Evolutionary conservation across 1,284 basidiomycete genomes (phyloP).

Genomic region (Blastosporella zonata): DNA sequence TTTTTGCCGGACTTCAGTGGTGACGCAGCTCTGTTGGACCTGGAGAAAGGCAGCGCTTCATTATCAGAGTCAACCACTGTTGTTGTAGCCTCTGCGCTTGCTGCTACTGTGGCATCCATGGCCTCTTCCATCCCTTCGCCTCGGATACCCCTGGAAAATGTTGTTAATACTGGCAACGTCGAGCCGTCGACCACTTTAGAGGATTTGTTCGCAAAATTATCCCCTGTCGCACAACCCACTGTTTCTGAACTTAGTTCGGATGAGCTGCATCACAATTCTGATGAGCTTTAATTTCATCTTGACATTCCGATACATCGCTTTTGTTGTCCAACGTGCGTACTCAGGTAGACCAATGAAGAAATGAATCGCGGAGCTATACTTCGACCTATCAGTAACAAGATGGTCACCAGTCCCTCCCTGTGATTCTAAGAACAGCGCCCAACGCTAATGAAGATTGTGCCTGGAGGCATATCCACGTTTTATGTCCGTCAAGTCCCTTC

Average conservation of each 20-base stretch:
- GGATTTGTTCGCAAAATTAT: neutral
- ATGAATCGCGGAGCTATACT: neutral
- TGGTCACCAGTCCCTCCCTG: neutral
- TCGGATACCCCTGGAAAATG: neutral
- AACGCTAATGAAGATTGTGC: neutral
- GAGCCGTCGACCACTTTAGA: constrained; percentile 7
- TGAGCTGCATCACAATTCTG: constrained; percentile 4
- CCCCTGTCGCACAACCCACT: constrained; percentile 1
- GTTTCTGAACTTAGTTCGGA: constrained; percentile 1
- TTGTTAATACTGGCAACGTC: neutral
- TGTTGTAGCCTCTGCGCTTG: constrained; percentile 5
- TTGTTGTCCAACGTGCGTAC: neutral
- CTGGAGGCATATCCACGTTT: neutral
- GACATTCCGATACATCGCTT: neutral
- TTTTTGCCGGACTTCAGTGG: constrained; percentile 54
- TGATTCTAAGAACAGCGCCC: neutral
- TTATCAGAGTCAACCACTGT: neutral
- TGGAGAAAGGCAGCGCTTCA: constrained; percentile 22
- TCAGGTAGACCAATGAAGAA: neutral
- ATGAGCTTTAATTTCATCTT: constrained; percentile 10
- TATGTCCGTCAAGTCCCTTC: neutral
- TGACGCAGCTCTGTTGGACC: constrained; percentile 27
- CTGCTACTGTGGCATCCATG: constrained; percentile 3
- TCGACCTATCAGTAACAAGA: neutral
- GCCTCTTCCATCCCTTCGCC: constrained; percentile 2